Conservation (phyloP, 805 yeast species). For the Yarrowia osloensis region DNA sequence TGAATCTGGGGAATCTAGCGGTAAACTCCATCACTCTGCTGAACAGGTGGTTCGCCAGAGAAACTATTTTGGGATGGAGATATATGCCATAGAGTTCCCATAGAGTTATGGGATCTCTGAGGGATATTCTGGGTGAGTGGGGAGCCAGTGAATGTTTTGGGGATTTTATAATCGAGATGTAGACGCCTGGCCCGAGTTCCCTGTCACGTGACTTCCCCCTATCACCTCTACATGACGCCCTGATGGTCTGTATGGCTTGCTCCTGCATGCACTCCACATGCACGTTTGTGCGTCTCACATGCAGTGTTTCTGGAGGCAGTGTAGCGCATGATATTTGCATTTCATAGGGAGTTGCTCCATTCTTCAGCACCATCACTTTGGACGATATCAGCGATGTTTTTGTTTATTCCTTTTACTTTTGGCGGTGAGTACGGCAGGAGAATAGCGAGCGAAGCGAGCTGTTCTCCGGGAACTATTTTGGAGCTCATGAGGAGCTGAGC, state of each 20-base stretch:
- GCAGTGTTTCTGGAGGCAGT: neutral
- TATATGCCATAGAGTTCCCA: neutral
- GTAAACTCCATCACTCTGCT: too few relatives aligned
- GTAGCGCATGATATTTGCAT: neutral
- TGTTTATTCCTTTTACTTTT: conserved; percentile 13
- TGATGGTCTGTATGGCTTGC: too few relatives aligned
- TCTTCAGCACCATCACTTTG: neutral
- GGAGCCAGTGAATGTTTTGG: neutral
- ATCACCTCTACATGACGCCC: too few relatives aligned
- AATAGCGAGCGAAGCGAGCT: neutral
- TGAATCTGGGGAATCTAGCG: too few relatives aligned
- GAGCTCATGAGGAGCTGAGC: neutral
- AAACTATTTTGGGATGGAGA: too few relatives aligned
- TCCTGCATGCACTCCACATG: too few relatives aligned
- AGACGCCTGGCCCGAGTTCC: too few relatives aligned
- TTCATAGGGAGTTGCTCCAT: neutral
- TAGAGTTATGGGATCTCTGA: neutral
- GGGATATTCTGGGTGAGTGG: neutral
- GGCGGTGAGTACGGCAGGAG: neutral
- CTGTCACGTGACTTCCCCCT: neutral
- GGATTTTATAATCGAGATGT: too few relatives aligned
- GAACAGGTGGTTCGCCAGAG: too few relatives aligned
- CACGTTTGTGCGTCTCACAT: neutral
- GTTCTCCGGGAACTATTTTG: too few relatives aligned
- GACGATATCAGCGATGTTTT: neutral